Evolutionary conservation across 805 yeast genomes (phyloP).

Genomic region (Naumovozyma castellii): DNA sequence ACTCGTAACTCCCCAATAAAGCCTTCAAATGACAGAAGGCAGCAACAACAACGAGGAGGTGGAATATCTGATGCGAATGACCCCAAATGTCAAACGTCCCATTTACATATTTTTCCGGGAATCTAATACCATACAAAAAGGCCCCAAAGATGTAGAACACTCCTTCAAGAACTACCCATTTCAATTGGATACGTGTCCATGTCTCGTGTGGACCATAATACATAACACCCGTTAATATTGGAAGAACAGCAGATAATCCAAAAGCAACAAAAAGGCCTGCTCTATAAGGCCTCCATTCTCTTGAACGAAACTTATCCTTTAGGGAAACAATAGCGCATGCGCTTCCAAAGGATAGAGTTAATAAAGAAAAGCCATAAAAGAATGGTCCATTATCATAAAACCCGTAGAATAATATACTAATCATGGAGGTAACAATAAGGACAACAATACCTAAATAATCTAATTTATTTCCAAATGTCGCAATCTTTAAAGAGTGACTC

Average conservation of each 20-base stretch:
- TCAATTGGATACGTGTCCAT: constrained; percentile 42
- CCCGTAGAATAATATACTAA: constrained; percentile 40
- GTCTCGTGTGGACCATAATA: constrained; percentile 44
- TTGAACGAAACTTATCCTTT: constrained; percentile 54
- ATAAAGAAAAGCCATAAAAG: constrained; percentile 31
- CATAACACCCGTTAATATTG: constrained; percentile 46
- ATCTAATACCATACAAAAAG: constrained; percentile 59
- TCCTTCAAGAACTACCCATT: constrained; percentile 64
- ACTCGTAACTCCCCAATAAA: constrained; percentile 44
- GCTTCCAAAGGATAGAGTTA: constrained; percentile 48
- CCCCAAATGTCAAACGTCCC: constrained; percentile 64
- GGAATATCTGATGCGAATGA: constrained; percentile 80
- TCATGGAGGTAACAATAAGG: constrained; percentile 53
- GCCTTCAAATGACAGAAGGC: constrained; percentile 66
- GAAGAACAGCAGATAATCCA: constrained; percentile 70
- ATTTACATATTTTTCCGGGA: constrained; percentile 64
- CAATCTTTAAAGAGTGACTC: constrained; percentile 48
- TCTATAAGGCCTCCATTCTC: constrained; percentile 65
- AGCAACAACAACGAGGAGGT: constrained; percentile 66
- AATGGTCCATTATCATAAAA: constrained; percentile 36
- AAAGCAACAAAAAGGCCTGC: constrained; percentile 72
- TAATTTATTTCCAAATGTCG: constrained; percentile 54
- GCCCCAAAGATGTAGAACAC: constrained; percentile 73
- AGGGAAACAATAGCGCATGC: constrained; percentile 57
- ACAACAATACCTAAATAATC: constrained; percentile 71